A percentile compares a stretch with the other conserved stretches of the same genome.
Conservation (phyloP, 164 flowering plant species). For the Pachysandra terminalis region DNA sequence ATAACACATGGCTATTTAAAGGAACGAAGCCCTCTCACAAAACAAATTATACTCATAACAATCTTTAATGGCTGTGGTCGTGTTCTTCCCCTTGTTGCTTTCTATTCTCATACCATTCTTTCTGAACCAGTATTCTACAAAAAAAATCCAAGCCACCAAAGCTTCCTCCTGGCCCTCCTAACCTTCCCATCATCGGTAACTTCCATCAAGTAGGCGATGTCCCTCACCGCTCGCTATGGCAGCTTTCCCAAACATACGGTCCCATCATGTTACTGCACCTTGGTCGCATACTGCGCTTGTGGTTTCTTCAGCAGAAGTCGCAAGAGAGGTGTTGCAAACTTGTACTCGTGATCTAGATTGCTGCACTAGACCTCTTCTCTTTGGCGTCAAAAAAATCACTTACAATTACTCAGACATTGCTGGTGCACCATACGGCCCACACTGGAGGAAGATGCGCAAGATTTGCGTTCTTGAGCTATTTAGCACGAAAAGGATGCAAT, state of each 20-base stretch:
- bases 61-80: neutral
- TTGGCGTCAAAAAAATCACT: neutral
- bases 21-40: no score
- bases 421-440: neutral
- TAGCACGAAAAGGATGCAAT: slow-evolving; percentile 7
- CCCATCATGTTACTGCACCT: slow-evolving; percentile 7
- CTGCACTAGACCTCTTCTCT: neutral
- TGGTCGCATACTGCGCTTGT: neutral
- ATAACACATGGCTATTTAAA: no score
- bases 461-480: slow-evolving; percentile 3
- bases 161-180: slow-evolving; percentile 10
- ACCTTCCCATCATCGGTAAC: slow-evolving; percentile 12
- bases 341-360: neutral
- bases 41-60: no score
- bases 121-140: neutral
- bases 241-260: slow-evolving; percentile 4
- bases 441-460: slow-evolving; percentile 9
- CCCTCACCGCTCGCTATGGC: neutral
- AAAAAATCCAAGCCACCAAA: neutral
- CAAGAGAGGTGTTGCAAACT: slow-evolving; percentile 8
- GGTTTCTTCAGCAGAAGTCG: slow-evolving; percentile 2
- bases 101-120: neutral
- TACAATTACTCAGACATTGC: neutral
- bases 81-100: neutral
- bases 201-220: slow-evolving; percentile 1